These are phyloP conservation scores for Cryptosporidium ubiquitum DNA, from an alignment of 169 alveolate species.

Conservation along the genomic window DNA sequence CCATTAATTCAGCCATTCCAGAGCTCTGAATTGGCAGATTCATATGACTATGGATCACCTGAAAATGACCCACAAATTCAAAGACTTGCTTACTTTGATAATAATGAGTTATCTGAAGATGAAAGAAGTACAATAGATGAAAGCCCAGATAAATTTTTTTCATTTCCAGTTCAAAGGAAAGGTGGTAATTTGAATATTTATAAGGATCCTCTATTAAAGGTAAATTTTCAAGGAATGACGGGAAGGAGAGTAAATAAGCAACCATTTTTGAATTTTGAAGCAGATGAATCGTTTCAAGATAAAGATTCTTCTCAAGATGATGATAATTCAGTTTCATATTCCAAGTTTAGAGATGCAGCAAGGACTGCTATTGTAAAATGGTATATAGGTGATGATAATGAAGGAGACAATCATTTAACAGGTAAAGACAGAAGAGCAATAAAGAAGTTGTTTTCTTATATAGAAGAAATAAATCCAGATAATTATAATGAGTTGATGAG, in stretches of 20 bases:
- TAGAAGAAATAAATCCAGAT: constrained; percentile 35
- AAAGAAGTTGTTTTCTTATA: constrained; percentile 21
- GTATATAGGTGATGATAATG: constrained; percentile 32
- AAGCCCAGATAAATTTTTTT: not conserved
- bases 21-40: not conserved
- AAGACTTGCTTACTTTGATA: constrained; percentile 51
- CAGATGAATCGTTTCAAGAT: constrained; percentile 21
- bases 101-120: constrained; percentile 16
- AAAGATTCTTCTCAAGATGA: not conserved
- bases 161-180: not conserved
- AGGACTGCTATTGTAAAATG: constrained; percentile 45
- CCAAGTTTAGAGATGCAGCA: constrained; percentile 50
- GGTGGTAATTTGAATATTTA: not conserved
- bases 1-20: constrained; percentile 31
- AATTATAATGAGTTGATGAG: constrained; percentile 11
- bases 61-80: constrained; percentile 33
- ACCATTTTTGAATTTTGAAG: constrained; percentile 7
- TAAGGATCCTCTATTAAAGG: not conserved
- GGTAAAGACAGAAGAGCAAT: constrained; percentile 43
- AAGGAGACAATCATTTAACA: constrained; percentile 31
- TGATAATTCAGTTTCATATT: constrained; percentile 3
- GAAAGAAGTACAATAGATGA: constrained; percentile 12
- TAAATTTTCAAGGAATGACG: constrained; percentile 41
- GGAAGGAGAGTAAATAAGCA: constrained; percentile 42
- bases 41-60: constrained; percentile 12